Evolutionary conservation across 805 yeast genomes (phyloP).

Genomic region (Ogataea nitratoaversa): DNA sequence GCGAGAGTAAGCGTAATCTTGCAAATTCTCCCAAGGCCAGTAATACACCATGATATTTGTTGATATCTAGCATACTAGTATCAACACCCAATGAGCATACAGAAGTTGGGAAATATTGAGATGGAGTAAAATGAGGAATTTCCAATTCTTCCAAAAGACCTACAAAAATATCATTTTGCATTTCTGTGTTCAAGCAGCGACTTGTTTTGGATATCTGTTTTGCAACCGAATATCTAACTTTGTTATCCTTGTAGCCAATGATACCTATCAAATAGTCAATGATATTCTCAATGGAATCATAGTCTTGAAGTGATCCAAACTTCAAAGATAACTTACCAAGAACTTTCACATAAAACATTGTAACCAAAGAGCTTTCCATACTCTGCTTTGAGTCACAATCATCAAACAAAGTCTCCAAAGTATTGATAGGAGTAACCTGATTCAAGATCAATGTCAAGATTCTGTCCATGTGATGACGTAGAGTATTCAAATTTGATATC

Average conservation of each 20-base stretch:
- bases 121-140: conserved; percentile 11
- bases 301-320: conserved; percentile 24
- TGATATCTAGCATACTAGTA: conserved; percentile 30
- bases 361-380: conserved; percentile 4
- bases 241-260: conserved; percentile 46
- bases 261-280: conserved; percentile 43
- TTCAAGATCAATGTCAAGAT: conserved; percentile 15
- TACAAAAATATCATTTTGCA: conserved; percentile 38
- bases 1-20: conserved; percentile 17
- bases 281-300: conserved; percentile 42
- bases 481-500: conserved; percentile 4
- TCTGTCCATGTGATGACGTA: conserved; percentile 7
- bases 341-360: conserved; percentile 28
- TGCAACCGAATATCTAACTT: conserved; percentile 61
- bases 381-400: no score
- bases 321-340: conserved; percentile 37
- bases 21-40: conserved; percentile 50
- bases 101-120: neutral
- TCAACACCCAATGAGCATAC: neutral
- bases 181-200: conserved; percentile 27
- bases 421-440: conserved; percentile 9
- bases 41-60: conserved; percentile 55
- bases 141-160: conserved; percentile 34
- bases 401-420: neutral
- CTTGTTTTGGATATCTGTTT: conserved; percentile 56